These are phyloP conservation scores for Hypoxylon sp. DNA, from an alignment of 2,329 filamentous ascomycete genomes.

Conservation along the genomic window DNA sequence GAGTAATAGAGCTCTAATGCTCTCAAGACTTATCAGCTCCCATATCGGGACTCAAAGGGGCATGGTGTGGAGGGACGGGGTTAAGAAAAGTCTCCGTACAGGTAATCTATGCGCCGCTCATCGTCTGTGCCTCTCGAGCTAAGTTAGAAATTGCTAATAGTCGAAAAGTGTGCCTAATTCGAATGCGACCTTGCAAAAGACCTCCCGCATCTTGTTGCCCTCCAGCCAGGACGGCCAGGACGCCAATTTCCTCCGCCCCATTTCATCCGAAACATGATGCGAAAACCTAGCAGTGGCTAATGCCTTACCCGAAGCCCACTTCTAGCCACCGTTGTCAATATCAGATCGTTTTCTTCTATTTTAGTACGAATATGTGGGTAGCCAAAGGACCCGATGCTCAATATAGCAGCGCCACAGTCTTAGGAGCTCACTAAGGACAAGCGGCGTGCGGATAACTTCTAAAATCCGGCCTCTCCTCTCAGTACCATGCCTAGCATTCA, in stretches of 20 bases:
- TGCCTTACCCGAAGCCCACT: constrained; percentile 30
- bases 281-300: constrained; percentile 25
- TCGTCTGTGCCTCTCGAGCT: constrained; percentile 23
- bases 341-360: constrained; percentile 32
- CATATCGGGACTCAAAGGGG: constrained; percentile 13
- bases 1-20: too few species aligned
- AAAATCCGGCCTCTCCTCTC: constrained; percentile 8
- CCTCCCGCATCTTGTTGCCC: constrained; percentile 25
- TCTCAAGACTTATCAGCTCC: constrained; percentile 17
- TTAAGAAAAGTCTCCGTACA: neutral
- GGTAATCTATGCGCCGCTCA: constrained; percentile 9
- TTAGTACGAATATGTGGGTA: constrained; percentile 33
- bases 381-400: constrained; percentile 14
- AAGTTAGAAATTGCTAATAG: constrained; percentile 14
- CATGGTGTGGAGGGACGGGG: constrained; percentile 15
- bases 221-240: constrained; percentile 17
- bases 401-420: constrained; percentile 24
- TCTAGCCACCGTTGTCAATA: constrained; percentile 18
- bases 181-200: constrained; percentile 29
- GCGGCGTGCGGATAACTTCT: constrained; percentile 8
- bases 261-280: constrained; percentile 33
- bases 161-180: constrained; percentile 26
- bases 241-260: constrained; percentile 23
- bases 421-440: constrained; percentile 8
- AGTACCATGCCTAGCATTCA: neutral